These are phyloP conservation scores for Aurantiochytrium sp. DNA, from an alignment of 108 stramenopile species.

Conservation along the genomic window DNA sequence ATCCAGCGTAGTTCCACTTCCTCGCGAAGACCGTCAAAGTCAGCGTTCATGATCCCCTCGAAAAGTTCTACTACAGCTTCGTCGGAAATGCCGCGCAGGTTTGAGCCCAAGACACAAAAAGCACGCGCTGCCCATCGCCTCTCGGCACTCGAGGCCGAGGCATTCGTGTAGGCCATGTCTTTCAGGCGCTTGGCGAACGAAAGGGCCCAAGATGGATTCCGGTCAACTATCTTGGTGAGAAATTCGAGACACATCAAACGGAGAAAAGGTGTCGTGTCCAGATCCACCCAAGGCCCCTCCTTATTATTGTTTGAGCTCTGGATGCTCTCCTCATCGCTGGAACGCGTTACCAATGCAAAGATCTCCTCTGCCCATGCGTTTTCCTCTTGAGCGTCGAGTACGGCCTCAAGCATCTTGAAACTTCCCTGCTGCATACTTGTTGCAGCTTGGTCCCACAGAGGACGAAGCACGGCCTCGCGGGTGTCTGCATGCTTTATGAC, in stretches of 20 bases:
- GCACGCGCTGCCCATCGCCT: neutral
- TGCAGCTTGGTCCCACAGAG: neutral
- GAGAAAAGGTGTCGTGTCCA: neutral
- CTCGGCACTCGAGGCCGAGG: neutral
- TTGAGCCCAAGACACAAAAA: neutral
- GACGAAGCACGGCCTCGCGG: neutral
- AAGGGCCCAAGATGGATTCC: neutral
- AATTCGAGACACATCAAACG: neutral
- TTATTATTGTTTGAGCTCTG: no score
- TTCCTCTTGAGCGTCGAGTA: neutral
- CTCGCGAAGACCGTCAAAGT: neutral
- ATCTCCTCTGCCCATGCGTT: neutral
- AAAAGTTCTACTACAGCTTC: neutral
- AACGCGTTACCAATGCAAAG: neutral
- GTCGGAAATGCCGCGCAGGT: neutral
- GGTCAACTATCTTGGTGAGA: neutral
- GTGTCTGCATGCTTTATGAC: neutral
- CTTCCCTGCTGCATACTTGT: neutral
- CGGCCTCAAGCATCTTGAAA: neutral
- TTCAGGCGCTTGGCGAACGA: neutral
- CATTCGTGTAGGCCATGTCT: neutral
- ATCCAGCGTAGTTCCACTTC: neutral
- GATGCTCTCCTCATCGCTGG: no score
- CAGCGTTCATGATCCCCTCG: neutral
- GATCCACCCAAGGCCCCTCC: neutral